These are phyloP conservation scores for Talaromyces sp. DNA, from an alignment of 2,329 filamentous ascomycete species.

Conservation along the genomic window DNA sequence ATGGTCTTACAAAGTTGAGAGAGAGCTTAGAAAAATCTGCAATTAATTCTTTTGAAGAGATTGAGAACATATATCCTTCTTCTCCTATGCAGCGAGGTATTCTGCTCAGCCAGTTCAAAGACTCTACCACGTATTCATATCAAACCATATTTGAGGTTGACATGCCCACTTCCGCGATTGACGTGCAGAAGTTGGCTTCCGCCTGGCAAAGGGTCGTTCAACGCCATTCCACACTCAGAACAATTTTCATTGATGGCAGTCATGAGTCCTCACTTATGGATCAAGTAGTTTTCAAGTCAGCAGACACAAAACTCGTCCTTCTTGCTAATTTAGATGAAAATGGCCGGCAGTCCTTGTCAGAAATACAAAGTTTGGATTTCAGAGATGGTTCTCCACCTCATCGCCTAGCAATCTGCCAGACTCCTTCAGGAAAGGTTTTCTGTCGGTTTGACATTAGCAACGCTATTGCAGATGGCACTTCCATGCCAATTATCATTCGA, in stretches of 20 bases:
- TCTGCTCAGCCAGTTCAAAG: constrained; percentile 18
- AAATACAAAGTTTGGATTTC: constrained; percentile 2
- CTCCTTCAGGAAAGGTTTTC: constrained; percentile 24
- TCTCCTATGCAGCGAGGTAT: constrained; percentile 24
- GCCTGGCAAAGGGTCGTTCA: constrained; percentile 17
- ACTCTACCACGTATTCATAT: constrained; percentile 17
- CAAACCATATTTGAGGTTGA: constrained; percentile 14
- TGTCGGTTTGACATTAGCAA: constrained; percentile 44
- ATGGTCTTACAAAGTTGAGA: constrained; percentile 6
- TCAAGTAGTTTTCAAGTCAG: constrained; percentile 11
- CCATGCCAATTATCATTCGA: constrained; percentile 38
- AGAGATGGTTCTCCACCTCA: constrained; percentile 29
- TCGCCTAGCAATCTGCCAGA: constrained; percentile 33
- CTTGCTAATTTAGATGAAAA: neutral
- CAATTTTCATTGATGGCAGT: constrained; percentile 13
- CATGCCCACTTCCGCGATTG: constrained; percentile 7
- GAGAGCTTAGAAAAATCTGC: constrained; percentile 6
- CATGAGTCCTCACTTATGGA: constrained; percentile 13
- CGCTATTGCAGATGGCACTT: constrained; percentile 43
- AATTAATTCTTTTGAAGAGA: constrained; percentile 13
- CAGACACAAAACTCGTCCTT: neutral
- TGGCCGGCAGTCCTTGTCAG: neutral
- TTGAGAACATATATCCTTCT: constrained; percentile 21
- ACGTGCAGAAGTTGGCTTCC: constrained; percentile 11
- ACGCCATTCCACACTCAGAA: constrained; percentile 15